These are phyloP conservation scores for Gaertneriomyces semiglobifer DNA, from an alignment of 192 early-diverging fungal species.

Conservation along the genomic window DNA sequence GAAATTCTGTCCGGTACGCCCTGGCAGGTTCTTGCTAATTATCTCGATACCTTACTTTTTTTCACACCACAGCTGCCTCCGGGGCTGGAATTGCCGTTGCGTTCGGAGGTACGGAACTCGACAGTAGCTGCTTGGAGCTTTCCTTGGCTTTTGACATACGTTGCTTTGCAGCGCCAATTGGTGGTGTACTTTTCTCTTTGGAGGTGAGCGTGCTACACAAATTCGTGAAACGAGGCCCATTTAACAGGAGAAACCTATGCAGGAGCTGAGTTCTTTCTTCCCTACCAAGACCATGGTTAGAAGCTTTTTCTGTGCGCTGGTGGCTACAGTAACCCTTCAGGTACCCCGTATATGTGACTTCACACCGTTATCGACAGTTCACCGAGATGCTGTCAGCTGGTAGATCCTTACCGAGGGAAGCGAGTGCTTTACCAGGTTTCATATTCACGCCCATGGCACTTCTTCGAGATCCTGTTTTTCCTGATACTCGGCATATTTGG, in stretches of 20 bases:
- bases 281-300: conserved; percentile 93
- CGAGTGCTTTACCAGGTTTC: conserved; percentile 68
- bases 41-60: neutral
- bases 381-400: conserved; percentile 58
- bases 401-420: conserved; percentile 55
- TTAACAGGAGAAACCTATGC: neutral
- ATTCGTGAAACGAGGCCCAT: neutral
- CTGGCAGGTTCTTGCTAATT: neutral
- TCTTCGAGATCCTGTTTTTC: conserved; percentile 88
- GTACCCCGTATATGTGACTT: conserved; percentile 28
- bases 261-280: conserved; percentile 86
- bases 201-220: conserved; percentile 47
- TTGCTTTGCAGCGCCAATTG: conserved; percentile 71
- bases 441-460: conserved; percentile 85
- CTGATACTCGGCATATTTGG: conserved; percentile 79
- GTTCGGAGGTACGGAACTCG: conserved; percentile 61
- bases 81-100: conserved; percentile 93
- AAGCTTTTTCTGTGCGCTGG: conserved; percentile 91
- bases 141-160: conserved; percentile 8
- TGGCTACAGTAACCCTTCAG: conserved; percentile 81
- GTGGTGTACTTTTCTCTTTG: conserved; percentile 89
- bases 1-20: conserved; percentile 76
- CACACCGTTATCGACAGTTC: neutral
- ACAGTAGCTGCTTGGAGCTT: conserved; percentile 3
- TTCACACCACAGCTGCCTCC: conserved; percentile 59